Evolutionary conservation across 2,329 filamentous ascomycete genomes (phyloP).

Genomic region (Penicillium sp.): DNA sequence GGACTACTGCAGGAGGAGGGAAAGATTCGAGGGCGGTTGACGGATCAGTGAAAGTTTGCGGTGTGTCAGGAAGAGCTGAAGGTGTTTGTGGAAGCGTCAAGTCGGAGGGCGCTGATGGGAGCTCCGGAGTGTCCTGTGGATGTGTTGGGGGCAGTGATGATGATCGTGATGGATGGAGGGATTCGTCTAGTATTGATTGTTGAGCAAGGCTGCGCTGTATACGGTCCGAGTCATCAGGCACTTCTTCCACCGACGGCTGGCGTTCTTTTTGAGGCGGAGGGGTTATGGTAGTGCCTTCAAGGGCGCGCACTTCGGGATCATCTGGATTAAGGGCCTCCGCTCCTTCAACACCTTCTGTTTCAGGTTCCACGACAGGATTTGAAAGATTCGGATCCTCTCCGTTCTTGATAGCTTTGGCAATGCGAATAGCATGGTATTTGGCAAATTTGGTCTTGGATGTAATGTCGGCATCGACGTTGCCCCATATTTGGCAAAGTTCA

Average conservation of each 20-base stretch:
- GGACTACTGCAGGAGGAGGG: conserved; percentile 31
- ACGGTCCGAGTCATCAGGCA: conserved; percentile 54
- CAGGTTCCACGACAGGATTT: conserved; percentile 66
- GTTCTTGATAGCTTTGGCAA: conserved; percentile 84
- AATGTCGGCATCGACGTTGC: conserved; percentile 67
- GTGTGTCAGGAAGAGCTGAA: conserved; percentile 31
- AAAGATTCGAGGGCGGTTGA: conserved; percentile 39
- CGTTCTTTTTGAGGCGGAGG: conserved; percentile 38
- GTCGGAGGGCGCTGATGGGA: conserved; percentile 36
- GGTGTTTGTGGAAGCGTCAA: conserved; percentile 27
- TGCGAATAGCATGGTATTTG: conserved; percentile 91
- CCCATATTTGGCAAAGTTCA: conserved; percentile 83
- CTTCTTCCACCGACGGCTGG: conserved; percentile 58
- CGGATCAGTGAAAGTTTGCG: conserved; percentile 16
- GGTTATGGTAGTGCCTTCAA: conserved; percentile 44
- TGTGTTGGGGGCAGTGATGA: conserved; percentile 34
- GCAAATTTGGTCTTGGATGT: conserved; percentile 89
- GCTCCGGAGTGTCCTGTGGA: conserved; percentile 26
- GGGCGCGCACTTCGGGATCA: conserved; percentile 61
- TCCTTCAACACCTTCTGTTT: conserved; percentile 42
- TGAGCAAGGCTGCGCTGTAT: conserved; percentile 42
- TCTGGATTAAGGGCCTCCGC: conserved; percentile 53
- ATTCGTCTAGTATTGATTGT: conserved; percentile 48
- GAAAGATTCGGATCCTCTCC: conserved; percentile 88
- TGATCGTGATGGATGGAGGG: conserved; percentile 47